These are phyloP conservation scores for Cytospora leucostoma DNA, from an alignment of 2,329 filamentous ascomycete species.

Conservation along the genomic window DNA sequence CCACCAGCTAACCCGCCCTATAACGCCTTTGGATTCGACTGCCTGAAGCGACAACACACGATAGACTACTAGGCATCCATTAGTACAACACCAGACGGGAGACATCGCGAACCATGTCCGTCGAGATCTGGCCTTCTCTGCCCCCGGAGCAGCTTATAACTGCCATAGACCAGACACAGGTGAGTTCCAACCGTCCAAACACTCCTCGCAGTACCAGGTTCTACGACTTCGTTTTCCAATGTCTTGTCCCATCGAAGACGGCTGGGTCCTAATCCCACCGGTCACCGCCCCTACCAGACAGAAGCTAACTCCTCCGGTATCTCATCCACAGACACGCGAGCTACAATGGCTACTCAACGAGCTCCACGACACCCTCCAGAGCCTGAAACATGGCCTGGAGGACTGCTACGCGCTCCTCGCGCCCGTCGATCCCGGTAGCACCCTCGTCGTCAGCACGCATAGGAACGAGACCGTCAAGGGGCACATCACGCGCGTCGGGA, in stretches of 20 bases:
- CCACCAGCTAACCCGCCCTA: background rate
- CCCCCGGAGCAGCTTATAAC: conserved; percentile 52
- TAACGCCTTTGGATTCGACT: conserved; percentile 29
- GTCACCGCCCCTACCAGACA: background rate
- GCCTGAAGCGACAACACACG: conserved; percentile 29
- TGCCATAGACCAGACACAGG: conserved; percentile 53
- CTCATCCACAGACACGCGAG: conserved; percentile 49
- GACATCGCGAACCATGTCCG: conserved; percentile 48
- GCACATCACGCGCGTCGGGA: conserved; percentile 84
- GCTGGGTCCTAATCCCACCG: conserved; percentile 19
- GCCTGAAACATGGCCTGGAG: conserved; percentile 68
- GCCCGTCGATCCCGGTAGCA: conserved; percentile 81
- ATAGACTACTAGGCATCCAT: conserved; percentile 5
- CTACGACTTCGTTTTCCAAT: conserved; percentile 16
- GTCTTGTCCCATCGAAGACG: conserved; percentile 17
- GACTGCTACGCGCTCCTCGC: conserved; percentile 88
- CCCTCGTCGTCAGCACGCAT: conserved; percentile 83
- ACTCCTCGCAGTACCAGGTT: background rate
- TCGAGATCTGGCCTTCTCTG: conserved; percentile 60
- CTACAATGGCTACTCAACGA: conserved; percentile 57
- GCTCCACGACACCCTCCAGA: conserved; percentile 49
- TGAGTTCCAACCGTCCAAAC: conserved; percentile 36
- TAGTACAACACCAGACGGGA: background rate
- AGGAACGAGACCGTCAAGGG: conserved; percentile 91
- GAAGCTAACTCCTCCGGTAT: background rate